A percentile compares a stretch with the other conserved stretches of the same genome.
Conservation (phyloP, 768 basidiomycete species). For the Cyclocybe cylindracea region DNA sequence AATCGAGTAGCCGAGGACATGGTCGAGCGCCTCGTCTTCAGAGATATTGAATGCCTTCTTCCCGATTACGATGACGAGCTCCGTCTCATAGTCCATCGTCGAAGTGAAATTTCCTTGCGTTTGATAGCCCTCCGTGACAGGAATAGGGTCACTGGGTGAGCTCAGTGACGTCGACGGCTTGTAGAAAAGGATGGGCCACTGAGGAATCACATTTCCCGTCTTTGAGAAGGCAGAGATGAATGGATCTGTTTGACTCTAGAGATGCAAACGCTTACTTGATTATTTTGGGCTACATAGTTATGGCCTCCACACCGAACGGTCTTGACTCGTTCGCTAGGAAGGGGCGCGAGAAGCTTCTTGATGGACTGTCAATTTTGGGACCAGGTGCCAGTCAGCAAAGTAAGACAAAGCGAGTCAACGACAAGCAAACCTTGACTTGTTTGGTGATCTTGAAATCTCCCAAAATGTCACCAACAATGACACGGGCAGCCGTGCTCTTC, state of each 20-base stretch:
- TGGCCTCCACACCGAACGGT: no score
- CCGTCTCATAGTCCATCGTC: constrained; percentile 42
- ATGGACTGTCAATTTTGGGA: no score
- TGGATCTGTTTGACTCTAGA: no score
- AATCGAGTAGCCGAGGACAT: constrained; percentile 40
- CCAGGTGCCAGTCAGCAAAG: no score
- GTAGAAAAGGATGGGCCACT: constrained; percentile 37
- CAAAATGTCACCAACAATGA: constrained; percentile 36
- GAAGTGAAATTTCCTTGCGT: constrained; percentile 41
- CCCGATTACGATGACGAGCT: constrained; percentile 43
- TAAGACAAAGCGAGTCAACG: no score
- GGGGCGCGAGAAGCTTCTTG: no score
- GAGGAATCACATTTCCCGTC: constrained; percentile 34
- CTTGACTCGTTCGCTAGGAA: no score
- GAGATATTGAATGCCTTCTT: constrained; percentile 43
- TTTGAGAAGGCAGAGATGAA: constrained; percentile 4
- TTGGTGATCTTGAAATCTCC: constrained; percentile 36
- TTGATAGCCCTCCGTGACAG: constrained; percentile 37
- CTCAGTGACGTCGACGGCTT: constrained; percentile 38
- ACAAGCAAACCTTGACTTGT: constrained; percentile 28
- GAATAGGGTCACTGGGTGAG: constrained; percentile 35
- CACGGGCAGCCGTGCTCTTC: constrained; percentile 29
- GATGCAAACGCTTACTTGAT: no score
- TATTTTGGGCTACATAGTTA: no score
- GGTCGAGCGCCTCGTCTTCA: constrained; percentile 39